Evolutionary conservation across 768 basidiomycete species (phyloP), one percentile per base, ranked within the genome.

Genomic region (Leccinum imitatum): DNA sequence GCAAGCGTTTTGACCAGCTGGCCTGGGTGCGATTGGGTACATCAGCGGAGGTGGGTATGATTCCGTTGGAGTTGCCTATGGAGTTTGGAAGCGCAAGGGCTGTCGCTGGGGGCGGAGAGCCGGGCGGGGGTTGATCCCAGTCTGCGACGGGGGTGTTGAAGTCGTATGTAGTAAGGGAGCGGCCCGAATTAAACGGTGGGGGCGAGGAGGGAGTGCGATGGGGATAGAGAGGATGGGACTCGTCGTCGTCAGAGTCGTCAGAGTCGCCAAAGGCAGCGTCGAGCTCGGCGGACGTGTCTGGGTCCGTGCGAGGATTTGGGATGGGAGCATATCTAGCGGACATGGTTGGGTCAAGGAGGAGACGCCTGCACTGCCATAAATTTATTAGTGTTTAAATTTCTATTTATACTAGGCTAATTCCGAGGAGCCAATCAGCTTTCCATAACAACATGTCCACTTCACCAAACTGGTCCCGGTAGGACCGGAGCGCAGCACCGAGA

Each of bases 211-310:
- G 71, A 10, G 75, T 63, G 9, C 59, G 52, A 31, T 59, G 61
- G 37, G 82, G 81, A 63, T 82, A 82, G 63, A 86, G 69, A 53
- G 84, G 87, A 35, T 75, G 82, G 19, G 80, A 80, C 56, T 82
- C 75, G 60, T 79, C 78, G 59, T 89, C 86, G 61, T 87, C n/a
- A n/a, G n/a, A n/a, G n/a, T n/a, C 87, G 57, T 91, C 91, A 4
- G 85, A 82, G 65, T 90, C 89, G 71, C 87, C 87, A 65, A 95
- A 95, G 2, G 93, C 92, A 23, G 91, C 92, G 69, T 94, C 89
- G 83, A 95, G 86, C 77, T 93, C 88, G 59, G 80, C 71, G 51
- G 79, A 76, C 10, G 78, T 71, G 57, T 80, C 76, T 50, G 74
- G 76, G 69, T 83, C 82, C 17, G 79, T 74, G 65, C 77, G 77